Base-by-base conservation (phyloP, 305 asterid genomes). In the Andrographis paniculata region DNA sequence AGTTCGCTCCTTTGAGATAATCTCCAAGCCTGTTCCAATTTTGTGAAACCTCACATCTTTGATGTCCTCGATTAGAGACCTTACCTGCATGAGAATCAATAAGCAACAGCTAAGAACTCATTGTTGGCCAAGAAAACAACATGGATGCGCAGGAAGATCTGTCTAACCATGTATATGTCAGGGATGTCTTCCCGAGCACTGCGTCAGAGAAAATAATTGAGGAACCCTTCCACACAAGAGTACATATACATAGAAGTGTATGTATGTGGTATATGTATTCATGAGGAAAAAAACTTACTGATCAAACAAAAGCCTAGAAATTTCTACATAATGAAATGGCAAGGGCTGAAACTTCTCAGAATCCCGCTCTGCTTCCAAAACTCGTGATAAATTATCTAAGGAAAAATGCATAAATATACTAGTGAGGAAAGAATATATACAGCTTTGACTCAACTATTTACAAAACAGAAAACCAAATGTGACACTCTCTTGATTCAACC, bases 21-120 rank as follows among this genome's bases (percentile, higher is more conserved):
- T 77, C 69, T 85, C 95, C 77, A 89, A 65, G 42, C 98, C 91
- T 39, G 79, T 78, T 45, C 98, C 94, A 39, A 82, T 72, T 68
- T 89, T 89, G 74, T 85, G 94, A 78, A 89, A 89, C 36, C 95
- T 67, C 60, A 89, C 98, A 45, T 80, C 95, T 73, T 82, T 89
- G 71, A 89, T 85, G 67, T 89, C 95, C 73, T 89, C 97, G 60
- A 89, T 73, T 44, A 89, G 87, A 37, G 95, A 89, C 64, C 93
- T 76, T 60, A 85, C 95, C 97, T 87, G 53, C 20, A 23, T 37
- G 14, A 42, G 50, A 58, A 20, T n/a, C 36, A 13, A 42, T 30
- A 54, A 64, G 10, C 43, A 65, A 58, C 37, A 42, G 45, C 56
- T 61, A 41, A 37, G 53, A 23, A 48, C 37, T 28, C 14, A 45